Evolutionary conservation across 2,329 filamentous ascomycete genomes (phyloP).

Genomic region (Furcasterigmium sp.): DNA sequence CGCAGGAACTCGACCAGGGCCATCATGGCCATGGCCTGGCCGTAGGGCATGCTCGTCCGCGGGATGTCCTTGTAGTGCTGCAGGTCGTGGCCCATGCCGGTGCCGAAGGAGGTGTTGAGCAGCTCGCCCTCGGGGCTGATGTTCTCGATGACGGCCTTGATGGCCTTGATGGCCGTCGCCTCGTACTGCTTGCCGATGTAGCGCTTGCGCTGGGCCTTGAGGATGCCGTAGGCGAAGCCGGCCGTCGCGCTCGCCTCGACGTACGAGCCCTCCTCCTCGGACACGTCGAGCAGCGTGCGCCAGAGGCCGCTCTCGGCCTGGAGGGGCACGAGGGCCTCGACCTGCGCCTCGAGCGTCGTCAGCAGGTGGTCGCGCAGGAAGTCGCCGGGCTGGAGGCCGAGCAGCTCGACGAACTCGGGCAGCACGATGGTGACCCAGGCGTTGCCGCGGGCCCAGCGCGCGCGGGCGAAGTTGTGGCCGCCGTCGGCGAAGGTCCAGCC

Average conservation of each 20-base stretch:
- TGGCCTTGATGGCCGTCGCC: slow-evolving; percentile 57
- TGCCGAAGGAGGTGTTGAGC: slow-evolving; percentile 71
- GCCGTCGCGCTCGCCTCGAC: slow-evolving; percentile 73
- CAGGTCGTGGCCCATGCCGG: slow-evolving; percentile 67
- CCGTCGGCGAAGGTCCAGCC: slow-evolving; percentile 72
- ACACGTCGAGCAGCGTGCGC: slow-evolving; percentile 68
- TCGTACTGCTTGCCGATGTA: slow-evolving; percentile 62
- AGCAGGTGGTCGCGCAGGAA: slow-evolving; percentile 55
- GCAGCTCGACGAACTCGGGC: slow-evolving; percentile 71
- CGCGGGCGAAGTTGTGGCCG: slow-evolving; percentile 56
- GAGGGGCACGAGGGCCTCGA: slow-evolving; percentile 53
- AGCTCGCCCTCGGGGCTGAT: slow-evolving; percentile 66
- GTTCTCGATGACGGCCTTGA: slow-evolving; percentile 61
- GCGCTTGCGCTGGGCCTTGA: slow-evolving; percentile 66
- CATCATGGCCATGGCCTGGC: slow-evolving; percentile 82
- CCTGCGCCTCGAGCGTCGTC: slow-evolving; percentile 64
- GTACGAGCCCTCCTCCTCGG: slow-evolving; percentile 64
- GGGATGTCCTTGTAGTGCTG: slow-evolving; percentile 76
- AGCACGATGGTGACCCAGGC: slow-evolving; percentile 80
- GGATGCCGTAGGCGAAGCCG: slow-evolving; percentile 74
- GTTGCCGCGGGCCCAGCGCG: slow-evolving; percentile 57
- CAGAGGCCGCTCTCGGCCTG: slow-evolving; percentile 63
- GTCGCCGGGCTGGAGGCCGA: slow-evolving; percentile 59
- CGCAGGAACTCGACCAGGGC: slow-evolving; percentile 69
- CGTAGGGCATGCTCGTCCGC: slow-evolving; percentile 77